Base-by-base conservation (phyloP, 495 filamentous ascomycete genomes). In the Clohesyomyces aquaticus region DNA sequence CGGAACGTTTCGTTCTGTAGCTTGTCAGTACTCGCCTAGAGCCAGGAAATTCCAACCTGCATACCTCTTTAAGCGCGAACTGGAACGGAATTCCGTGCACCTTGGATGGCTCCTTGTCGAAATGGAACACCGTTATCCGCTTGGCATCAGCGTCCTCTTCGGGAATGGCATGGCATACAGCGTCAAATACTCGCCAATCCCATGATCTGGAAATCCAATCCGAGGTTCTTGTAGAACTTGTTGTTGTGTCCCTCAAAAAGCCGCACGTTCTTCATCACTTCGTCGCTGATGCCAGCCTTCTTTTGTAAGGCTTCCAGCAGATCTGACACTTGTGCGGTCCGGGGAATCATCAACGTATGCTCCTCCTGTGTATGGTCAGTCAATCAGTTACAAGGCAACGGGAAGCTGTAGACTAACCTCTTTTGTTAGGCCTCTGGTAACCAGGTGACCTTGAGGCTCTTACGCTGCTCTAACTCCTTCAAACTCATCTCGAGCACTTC, bases 401-500 rank as follows among this genome's bases (percentile, higher is more conserved):
- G 2, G n/a, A 52, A 41, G 14, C 12, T 32, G 77, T 81, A 74
- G 77, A 91, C 89, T n/a, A n/a, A n/a, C 78, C 96, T 91, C 79
- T 96, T 98, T 4, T 83, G 81, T 62, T 96, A 88, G 23, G 95
- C 94, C 59, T 99, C 95, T 23, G 86, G 88, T 41, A 99, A 80
- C 84, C 88, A 91, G 6, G 81, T 88, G 42, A 99, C 76, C 72
- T 89, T 91, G 64, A 96, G 75, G 57, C 74, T 81, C 75, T 93
- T 96, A 77, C 94, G 93, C 27, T 88, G 93, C 67, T 99, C 95
- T 35, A 91, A 81, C 72, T 99, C 95, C 51, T 88, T 91, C 49
- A 99, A 77, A 61, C 90, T 96, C 77, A 96, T 91, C 48, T 99
- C 94, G 27, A 99, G 78, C 16, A 96, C 82, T 74, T 99, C 94